Base-by-base conservation (phyloP, 2,329 filamentous ascomycete genomes). In the Alternaria gaisen region DNA sequence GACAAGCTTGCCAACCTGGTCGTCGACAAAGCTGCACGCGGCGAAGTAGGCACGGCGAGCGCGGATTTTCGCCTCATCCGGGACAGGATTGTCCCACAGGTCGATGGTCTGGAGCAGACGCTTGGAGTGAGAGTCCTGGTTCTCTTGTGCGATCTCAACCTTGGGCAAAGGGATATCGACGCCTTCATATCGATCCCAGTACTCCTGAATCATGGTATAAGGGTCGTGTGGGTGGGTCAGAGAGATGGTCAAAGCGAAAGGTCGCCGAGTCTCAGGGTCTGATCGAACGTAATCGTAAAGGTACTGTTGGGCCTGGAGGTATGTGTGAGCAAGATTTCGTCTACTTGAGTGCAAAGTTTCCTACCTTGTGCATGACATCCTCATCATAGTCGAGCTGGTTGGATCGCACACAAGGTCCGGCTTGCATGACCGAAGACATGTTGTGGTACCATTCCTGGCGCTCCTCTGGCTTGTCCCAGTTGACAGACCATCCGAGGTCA, bases 381-480 rank as follows among this genome's bases (percentile, higher is more conserved):
- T 97, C 94, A 72, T 97, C 94, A 72, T 94, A 97, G 78, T 97
- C 94, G 53, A 97, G 86, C 83, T 97, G 94, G 81, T 97, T 97
- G 80, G 92, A 97, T 67, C 93, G 88, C 41, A 96, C 90, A 72
- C 93, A 97, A 30, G 90, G 88, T 10, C 94, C 94, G 0, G 94
- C 94, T 79, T 97, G 93, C 73, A 94, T 83, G 69, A 97, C 94
- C 7, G 93, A 97, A 73, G 92, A 94, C 80, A 94, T 93, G 78
- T 97, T 97, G 84, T 97, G 94, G 77, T 75, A 97, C 92, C 93
- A 97, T 80, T 97, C 94, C 42, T 94, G 88, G 46, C 94, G 87
- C 41, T 88, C 89, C 34, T 93, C 82, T 46, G 94, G 93, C 78
- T 94, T 89, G 76, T 97, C 94, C 94, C 94, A 97, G 81, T 97